Base-by-base conservation (phyloP, 2,329 filamentous ascomycete genomes). In the Pseudogymnoascus sp. region DNA sequence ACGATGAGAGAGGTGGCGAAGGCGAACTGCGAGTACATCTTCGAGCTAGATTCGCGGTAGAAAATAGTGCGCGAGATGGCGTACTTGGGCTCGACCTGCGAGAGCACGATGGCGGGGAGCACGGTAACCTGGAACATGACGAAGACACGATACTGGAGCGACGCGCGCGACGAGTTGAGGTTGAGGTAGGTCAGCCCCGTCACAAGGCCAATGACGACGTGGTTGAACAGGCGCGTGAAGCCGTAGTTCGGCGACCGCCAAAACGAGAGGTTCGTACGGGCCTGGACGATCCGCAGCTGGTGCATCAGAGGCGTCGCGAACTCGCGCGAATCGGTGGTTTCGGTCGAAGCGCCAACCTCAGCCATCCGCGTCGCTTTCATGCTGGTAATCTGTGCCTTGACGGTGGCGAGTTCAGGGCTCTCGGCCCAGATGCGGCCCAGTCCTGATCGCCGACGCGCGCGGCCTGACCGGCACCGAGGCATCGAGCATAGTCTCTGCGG, bases 371-470 rank as follows among this genome's bases (percentile, higher is more conserved):
- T 31, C n/a, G 45, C 25, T 33, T 55, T 55, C 45, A 55, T 55
- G n/a, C 14, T 77, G 43, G 88, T 82, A 3, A 93, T 88, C 66
- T 91, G 85, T 6, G 79, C 72, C 12, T 83, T 75, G 37, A 89
- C 75, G 3, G 77, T 73, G 0, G 78, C 75, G 66, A 85, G 81
- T 68, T 90, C 81, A 1, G 83, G 77, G 0, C 85, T 91, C n/a
- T 79, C 79, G 18, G 81, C 77, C 89, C 88, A 91, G 65, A 90
- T 81, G 38, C 79, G 70, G 86, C 87, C 89, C 89, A 91, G 71
- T 91, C 81, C 41, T 67, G 78, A 67, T 84, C 79, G n/a, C 84
- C 84, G 49, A 87, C 81, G n/a, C 83, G 79, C 52, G 83, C 76
- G 33, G 82, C 78, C 69, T 84, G 82, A 9, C 84, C 85, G 60